Base-by-base conservation (phyloP, 2,329 filamentous ascomycete species). In the Botryotinia calthae region DNA sequence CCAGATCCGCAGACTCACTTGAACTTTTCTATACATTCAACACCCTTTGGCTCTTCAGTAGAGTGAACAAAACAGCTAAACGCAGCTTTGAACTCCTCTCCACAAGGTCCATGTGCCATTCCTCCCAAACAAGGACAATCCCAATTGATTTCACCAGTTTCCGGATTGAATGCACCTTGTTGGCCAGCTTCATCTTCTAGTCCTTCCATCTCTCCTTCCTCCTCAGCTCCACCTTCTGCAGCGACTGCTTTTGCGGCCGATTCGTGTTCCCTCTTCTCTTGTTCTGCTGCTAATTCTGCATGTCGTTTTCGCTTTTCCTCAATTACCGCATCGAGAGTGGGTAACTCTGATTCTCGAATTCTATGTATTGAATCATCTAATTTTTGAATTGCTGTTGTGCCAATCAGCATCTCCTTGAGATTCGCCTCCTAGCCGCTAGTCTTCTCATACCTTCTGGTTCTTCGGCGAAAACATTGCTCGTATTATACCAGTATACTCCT, bases 131-230 rank as follows among this genome's bases (percentile, higher is more conserved):
- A 99, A 25, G 96, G 96, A 83, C 96, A 99, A 82, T 98, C 96
- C 96, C 96, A 99, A 87, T 99, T 99, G 84, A 99, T 99, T 87
- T 99, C 96, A 78, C 96, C 96, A 16, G 96, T 99, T 85, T 98
- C 96, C 4, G 95, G 94, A 83, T 99, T 97, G 85, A 98, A 99
- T 1, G 96, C 96, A 72, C 94, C 96, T 83, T 98, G 90, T 81
- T 95, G 90, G 75, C 85, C 88, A 9, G 94, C 94, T 82, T 98
- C 94, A 74, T 93, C 89, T 82, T 97, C 92, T 22, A 96, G 84
- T 28, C 85, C 87, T 76, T 86, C 85, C 48, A 88, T 81, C 73
- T 79, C 82, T 20, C 73, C 79, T 48, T 64, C 73, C 34, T 75
- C 74, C n/a, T 70, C 73, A 22, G 66, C 75, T 46, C 67, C 73